These are phyloP conservation scores for Diaporthe australafricana DNA, from an alignment of 2,329 filamentous ascomycete genomes.

Conservation along the genomic window DNA sequence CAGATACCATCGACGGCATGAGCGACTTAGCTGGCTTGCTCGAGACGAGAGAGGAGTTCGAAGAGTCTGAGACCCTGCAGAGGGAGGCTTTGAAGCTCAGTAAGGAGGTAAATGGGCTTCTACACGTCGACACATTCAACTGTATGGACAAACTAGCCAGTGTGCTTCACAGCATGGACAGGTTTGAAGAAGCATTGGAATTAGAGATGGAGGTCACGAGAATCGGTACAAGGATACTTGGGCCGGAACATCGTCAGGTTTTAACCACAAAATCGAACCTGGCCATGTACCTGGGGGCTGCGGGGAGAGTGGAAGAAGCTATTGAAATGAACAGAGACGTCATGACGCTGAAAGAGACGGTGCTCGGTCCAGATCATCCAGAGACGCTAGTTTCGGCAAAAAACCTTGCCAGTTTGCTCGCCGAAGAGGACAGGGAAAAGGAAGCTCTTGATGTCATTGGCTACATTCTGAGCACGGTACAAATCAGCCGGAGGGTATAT, in stretches of 20 bases:
- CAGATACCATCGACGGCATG: not conserved
- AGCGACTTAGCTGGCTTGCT: not conserved
- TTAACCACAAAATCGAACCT: not conserved
- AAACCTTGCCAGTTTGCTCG: not conserved
- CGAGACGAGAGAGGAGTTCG: not conserved
- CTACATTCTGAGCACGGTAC: not conserved
- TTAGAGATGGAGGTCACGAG: not conserved
- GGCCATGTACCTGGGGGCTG: not conserved
- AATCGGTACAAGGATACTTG: not conserved
- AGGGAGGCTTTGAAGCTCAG: not conserved
- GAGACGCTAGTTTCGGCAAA: not conserved
- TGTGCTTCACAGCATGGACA: accelerated
- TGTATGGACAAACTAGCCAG: not conserved
- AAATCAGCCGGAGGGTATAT: not conserved
- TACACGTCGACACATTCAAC: not conserved
- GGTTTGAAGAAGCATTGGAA: not conserved
- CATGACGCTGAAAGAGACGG: not conserved
- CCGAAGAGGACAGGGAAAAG: not conserved
- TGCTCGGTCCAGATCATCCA: not conserved
- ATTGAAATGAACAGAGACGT: not conserved
- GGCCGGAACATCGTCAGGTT: not conserved
- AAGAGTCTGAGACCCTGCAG: not conserved
- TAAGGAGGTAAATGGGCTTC: not conserved
- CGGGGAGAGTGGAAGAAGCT: not conserved
- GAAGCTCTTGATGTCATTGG: not conserved